phyloP scores from a whole-genome alignment of 345 rosid species.

The Trapa bicornis region DNA sequence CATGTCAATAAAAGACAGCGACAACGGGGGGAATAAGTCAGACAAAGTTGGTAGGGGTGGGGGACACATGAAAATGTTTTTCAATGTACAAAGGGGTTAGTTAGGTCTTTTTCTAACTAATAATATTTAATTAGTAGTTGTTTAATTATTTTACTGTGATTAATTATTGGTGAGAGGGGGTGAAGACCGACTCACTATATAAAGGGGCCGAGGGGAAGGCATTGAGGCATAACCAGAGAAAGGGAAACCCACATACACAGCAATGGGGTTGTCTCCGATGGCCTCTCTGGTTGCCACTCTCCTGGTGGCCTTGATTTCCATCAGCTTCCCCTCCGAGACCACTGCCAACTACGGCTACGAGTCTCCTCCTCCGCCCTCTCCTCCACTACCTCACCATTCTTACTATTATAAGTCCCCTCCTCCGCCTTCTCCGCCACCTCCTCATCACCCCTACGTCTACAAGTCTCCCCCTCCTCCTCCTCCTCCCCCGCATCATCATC shows the following conservation, averaged over 20 bases:
- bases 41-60: no score
- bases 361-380: conserved; percentile 26
- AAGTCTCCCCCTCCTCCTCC: conserved; percentile 31
- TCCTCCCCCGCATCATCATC: conserved; percentile 2
- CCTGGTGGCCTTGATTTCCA: conserved; percentile 28
- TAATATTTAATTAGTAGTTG: no score
- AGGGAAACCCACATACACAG: neutral
- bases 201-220: conserved; percentile 20
- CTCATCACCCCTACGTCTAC: conserved; percentile 8
- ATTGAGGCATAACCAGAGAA: neutral
- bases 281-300: conserved; percentile 38
- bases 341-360: conserved; percentile 27
- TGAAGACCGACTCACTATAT: conserved; percentile 35
- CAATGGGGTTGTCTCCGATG: conserved; percentile 36
- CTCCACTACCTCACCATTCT: conserved; percentile 15
- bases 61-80: no score
- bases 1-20: no score
- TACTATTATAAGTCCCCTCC: conserved; percentile 13
- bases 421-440: conserved; percentile 3
- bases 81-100: no score
- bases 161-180: conserved; percentile 2
- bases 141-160: neutral
- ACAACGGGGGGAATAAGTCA: no score
- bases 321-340: conserved; percentile 29
- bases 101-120: no score